Evolutionary conservation across 352 stramenopile genomes (phyloP).

Genomic region (Blastocystis hominis): DNA sequence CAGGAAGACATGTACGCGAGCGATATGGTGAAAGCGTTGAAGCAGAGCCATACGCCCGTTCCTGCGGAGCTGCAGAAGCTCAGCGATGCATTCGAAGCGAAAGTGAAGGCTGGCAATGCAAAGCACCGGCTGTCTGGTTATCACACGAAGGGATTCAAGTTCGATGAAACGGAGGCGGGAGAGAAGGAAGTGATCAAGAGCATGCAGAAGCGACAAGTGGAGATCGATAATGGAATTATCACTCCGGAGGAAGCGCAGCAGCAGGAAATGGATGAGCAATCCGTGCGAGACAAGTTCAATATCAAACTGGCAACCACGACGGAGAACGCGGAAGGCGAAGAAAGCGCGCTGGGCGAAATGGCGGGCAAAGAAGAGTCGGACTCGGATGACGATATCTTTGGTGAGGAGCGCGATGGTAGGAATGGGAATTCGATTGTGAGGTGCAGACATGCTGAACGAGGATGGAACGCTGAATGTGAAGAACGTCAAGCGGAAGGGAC

Average conservation of each 20-base stretch:
- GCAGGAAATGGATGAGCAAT: conserved; percentile 41
- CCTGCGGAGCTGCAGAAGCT: conserved; percentile 76
- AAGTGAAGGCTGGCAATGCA: conserved; percentile 86
- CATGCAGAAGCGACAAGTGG: conserved; percentile 78
- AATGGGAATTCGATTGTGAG: neutral
- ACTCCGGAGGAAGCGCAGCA: conserved; percentile 44
- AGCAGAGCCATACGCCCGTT: conserved; percentile 71
- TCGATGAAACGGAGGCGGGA: conserved; percentile 89
- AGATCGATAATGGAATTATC: conserved; percentile 70
- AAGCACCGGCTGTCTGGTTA: conserved; percentile 88
- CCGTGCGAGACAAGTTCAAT: conserved; percentile 43
- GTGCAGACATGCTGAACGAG: conserved; percentile 41
- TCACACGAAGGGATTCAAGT: conserved; percentile 91
- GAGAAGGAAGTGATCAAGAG: conserved; percentile 83
- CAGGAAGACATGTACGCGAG: conserved; percentile 91
- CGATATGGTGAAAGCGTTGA: conserved; percentile 88
- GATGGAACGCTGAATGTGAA: conserved; percentile 44
- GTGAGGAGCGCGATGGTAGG: conserved; percentile 14
- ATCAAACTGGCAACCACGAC: conserved; percentile 8
- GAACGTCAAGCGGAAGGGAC: conserved; percentile 33
- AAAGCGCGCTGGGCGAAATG: neutral
- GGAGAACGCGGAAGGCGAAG: neutral
- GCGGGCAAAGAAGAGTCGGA: neutral
- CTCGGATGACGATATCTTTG: neutral
- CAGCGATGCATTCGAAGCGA: conserved; percentile 85